Percentiles rank a stretch among this genome's conserved stretches.
phyloP scores from a whole-genome alignment of 148 eudicot genomes.

The Chenopodium formosanum region DNA sequence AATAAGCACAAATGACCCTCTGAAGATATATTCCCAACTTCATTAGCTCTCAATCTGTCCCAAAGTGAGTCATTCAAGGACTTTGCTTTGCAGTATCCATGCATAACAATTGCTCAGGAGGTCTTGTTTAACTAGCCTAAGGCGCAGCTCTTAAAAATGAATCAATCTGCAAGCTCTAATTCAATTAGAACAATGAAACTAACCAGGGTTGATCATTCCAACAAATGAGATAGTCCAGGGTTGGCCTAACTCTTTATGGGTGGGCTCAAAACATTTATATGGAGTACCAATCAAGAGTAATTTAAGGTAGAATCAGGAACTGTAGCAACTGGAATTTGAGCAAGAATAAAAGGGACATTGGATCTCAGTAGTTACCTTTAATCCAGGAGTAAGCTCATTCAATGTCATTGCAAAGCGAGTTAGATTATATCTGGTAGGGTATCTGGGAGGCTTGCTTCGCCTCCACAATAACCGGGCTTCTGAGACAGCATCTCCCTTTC shows the following conservation, averaged over 20 bases:
- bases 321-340: not conserved
- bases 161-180: not conserved
- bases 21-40: not conserved
- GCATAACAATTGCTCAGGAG: not conserved
- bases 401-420: constrained; percentile 93
- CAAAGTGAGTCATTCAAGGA: not conserved
- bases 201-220: not conserved
- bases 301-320: not conserved
- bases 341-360: not conserved
- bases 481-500: constrained; percentile 57
- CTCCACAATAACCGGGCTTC: constrained; percentile 84
- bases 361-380: constrained; percentile 51
- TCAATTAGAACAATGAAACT: not conserved
- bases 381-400: constrained; percentile 83
- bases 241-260: not conserved
- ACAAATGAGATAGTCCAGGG: not conserved
- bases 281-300: not conserved
- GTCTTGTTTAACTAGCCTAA: not conserved
- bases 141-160: not conserved
- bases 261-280: not conserved
- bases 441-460: constrained; percentile 73
- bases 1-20: not conserved
- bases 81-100: not conserved
- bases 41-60: not conserved
- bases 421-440: constrained; percentile 84